Evolutionary conservation across 306 rosid genomes (phyloP), one percentile per base, ranked within the genome.

Genomic region (Quercus mongolica): DNA sequence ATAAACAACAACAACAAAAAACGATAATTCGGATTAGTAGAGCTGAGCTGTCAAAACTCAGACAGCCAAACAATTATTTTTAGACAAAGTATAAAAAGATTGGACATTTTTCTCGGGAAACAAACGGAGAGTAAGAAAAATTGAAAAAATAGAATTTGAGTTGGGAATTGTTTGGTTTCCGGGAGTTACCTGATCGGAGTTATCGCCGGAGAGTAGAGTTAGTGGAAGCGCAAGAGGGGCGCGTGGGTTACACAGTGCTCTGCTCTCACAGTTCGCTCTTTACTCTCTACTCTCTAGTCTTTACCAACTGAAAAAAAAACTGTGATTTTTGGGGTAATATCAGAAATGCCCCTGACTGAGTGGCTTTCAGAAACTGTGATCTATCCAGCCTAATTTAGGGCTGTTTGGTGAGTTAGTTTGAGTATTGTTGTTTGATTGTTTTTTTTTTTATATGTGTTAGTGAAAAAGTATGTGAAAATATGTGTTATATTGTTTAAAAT

Each of bases 101-200:
- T 17, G 18, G 8, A 67, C 38, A 33, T 19, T 68, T 38, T 68
- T 69, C 41, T 56, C 41, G 56, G 76, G 25, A 38, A 54, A 26
- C 30, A 69, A 77, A 82, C 55, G 12, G 18, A 14, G n/a, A 33
- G 12, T 13, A 69, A 65, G 4, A 33, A 21, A 18, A 17, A 1
- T 11, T 21, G 13, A 9, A 6, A 44, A 44, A 17, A 7, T 0
- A 15, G 9, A 69, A 54, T 14, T 55, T 38, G 21, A 51, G 49
- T 17, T 10, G 21, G 55, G 38, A 7, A 30, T 63, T 67, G 6
- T 54, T 31, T 55, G 73, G 33, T 55, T 2, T 21, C 44, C 1
- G 1, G 61, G 54, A 41, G 5, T 56, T 18, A 78, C 82, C 82
- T 77, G 44, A 12, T 44, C 51, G 14, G 76, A 46, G 71, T 77